Evolutionary conservation across 1,139 yeast genomes (phyloP).

Genomic region (Spathaspora sp.): DNA sequence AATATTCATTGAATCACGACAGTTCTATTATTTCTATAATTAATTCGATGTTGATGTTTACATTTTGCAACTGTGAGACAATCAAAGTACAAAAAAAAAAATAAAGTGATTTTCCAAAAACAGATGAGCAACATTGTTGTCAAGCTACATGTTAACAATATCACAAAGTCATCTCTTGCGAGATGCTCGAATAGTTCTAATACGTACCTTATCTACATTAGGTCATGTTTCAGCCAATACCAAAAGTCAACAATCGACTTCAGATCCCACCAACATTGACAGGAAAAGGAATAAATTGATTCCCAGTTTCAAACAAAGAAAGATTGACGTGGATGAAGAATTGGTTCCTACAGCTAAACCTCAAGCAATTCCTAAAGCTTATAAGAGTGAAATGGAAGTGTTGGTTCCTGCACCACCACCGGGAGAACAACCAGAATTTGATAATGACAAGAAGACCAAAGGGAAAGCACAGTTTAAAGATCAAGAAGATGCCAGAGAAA

Average conservation of each 20-base stretch:
- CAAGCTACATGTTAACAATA: neutral
- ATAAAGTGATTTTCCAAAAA: neutral
- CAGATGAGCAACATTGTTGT: neutral
- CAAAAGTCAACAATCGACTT: neutral
- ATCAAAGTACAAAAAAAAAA: neutral
- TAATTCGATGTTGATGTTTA: too few relatives aligned
- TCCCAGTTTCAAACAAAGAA: neutral
- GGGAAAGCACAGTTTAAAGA: neutral
- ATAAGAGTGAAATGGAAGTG: conserved; percentile 2
- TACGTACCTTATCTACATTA: neutral
- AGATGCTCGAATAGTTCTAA: neutral
- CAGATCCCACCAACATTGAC: neutral
- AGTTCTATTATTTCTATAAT: too few relatives aligned
- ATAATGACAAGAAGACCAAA: too few relatives aligned
- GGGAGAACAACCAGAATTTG: too few relatives aligned
- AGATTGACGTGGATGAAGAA: conserved; percentile 4
- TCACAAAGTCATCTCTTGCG: neutral
- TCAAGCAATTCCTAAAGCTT: neutral
- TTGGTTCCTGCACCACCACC: neutral
- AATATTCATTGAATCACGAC: too few relatives aligned
- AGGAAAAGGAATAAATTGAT: neutral
- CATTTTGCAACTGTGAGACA: too few relatives aligned
- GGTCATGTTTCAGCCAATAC: neutral
- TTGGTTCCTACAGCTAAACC: conserved; percentile 1
- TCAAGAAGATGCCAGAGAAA: neutral